Evolutionary conservation across 768 basidiomycete species (phyloP).

Genomic region (Filobasidium wieringae): DNA sequence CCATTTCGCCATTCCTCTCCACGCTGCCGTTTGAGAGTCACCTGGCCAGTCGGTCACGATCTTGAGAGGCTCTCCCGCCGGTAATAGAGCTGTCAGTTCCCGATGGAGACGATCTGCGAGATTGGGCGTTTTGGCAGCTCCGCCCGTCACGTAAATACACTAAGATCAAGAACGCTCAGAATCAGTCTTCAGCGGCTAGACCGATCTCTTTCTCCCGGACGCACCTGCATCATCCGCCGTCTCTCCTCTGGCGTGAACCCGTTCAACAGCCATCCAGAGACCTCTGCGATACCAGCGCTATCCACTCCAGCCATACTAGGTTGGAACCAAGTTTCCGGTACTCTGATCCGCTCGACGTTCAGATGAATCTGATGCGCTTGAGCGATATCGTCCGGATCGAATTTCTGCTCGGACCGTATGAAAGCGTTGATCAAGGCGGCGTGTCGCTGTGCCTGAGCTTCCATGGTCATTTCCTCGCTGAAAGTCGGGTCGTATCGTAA

Average conservation of each 20-base stretch:
- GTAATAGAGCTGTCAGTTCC: slow-evolving; percentile 69
- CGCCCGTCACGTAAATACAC: slow-evolving; percentile 85
- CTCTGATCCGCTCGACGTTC: slow-evolving; percentile 78
- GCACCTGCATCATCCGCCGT: slow-evolving; percentile 61
- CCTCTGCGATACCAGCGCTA: slow-evolving; percentile 85
- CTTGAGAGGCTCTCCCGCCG: slow-evolving; percentile 62
- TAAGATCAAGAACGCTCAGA: slow-evolving; percentile 31
- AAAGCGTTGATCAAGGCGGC: slow-evolving; percentile 81
- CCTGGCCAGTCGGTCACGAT: slow-evolving; percentile 47
- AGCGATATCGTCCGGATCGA: slow-evolving; percentile 47
- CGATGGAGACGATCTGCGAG: slow-evolving; percentile 56
- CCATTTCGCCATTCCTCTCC: slow-evolving; percentile 79
- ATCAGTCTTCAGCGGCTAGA: neutral
- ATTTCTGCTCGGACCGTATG: slow-evolving; percentile 44
- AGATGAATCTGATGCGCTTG: slow-evolving; percentile 61
- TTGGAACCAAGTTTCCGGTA: slow-evolving; percentile 83
- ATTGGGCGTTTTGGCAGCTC: slow-evolving; percentile 61
- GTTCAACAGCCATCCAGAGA: slow-evolving; percentile 68
- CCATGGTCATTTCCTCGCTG: slow-evolving; percentile 66
- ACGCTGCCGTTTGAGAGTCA: slow-evolving; percentile 65
- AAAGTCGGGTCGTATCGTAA: slow-evolving; percentile 76
- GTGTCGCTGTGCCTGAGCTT: slow-evolving; percentile 59
- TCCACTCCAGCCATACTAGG: slow-evolving; percentile 91
- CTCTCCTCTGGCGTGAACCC: slow-evolving; percentile 60
- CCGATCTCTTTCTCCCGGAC: slow-evolving; percentile 11